phyloP scores from a whole-genome alignment of 768 basidiomycete species.

The Trametes coccinea region DNA sequence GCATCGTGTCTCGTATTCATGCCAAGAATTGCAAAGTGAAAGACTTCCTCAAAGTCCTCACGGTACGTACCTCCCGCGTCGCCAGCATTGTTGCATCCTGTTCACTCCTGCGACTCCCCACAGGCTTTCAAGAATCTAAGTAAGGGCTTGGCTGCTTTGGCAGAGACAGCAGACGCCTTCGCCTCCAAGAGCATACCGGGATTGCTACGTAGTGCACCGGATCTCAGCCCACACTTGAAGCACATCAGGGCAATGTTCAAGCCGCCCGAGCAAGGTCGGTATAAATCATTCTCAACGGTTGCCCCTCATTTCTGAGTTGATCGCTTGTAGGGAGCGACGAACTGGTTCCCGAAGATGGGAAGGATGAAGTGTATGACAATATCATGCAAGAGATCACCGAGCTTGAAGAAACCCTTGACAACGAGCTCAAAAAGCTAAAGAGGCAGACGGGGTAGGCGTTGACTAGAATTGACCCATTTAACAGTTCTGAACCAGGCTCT shows the following conservation, averaged over 20 bases:
- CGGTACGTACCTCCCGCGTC: slow-evolving; percentile 40
- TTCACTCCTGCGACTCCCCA: not conserved
- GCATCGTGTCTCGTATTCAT: slow-evolving; percentile 92
- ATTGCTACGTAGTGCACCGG: slow-evolving; percentile 78
- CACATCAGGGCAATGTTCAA: slow-evolving; percentile 74
- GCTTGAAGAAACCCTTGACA: slow-evolving; percentile 73
- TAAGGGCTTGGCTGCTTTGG: slow-evolving; percentile 61
- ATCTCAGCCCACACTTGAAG: slow-evolving; percentile 69
- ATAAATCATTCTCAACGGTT: not conserved
- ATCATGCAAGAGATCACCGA: slow-evolving; percentile 68
- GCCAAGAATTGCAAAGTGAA: slow-evolving; percentile 85
- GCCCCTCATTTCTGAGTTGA: not conserved
- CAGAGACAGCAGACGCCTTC: slow-evolving; percentile 69
- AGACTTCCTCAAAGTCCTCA: slow-evolving; percentile 84
- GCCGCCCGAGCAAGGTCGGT: slow-evolving; percentile 60
- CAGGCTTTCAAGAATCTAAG: slow-evolving; percentile 79
- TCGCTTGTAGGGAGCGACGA: slow-evolving; percentile 53
- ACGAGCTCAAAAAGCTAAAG: slow-evolving; percentile 62
- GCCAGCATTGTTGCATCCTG: not conserved
- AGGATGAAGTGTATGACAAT: slow-evolving; percentile 82
- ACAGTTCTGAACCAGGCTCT: not conserved
- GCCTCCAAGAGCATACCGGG: slow-evolving; percentile 74
- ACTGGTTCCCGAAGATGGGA: slow-evolving; percentile 80
- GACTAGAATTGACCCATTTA: not conserved
- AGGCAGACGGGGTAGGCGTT: slow-evolving; percentile 62